Evolutionary conservation across 2,329 filamentous ascomycete species (phyloP).

Genomic region (Lasiodiplodia gonubiensis): DNA sequence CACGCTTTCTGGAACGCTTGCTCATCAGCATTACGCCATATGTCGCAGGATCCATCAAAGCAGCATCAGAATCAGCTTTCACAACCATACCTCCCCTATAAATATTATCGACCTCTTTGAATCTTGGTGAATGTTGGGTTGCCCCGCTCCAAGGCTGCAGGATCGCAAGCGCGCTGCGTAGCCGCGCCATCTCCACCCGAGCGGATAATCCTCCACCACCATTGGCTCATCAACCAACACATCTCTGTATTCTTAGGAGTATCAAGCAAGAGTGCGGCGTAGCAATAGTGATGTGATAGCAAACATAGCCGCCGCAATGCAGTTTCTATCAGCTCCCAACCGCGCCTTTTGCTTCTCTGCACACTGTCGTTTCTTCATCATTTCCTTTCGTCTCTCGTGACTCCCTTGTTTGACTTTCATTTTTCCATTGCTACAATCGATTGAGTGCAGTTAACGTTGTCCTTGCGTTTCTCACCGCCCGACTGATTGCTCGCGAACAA

Average conservation of each 20-base stretch:
- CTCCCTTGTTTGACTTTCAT: not conserved
- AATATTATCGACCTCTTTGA: too few relatives aligned
- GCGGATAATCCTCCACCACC: not conserved
- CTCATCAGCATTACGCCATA: not conserved
- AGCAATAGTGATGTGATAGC: constrained; percentile 10
- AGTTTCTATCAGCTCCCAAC: not conserved
- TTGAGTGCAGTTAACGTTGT: not conserved
- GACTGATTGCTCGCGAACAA: not conserved
- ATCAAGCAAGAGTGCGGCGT: not conserved
- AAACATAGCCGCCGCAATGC: not conserved
- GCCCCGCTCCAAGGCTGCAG: not conserved
- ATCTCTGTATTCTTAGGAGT: not conserved
- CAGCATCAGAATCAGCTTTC: too few relatives aligned
- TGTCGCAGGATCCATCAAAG: not conserved
- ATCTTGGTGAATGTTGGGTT: too few relatives aligned
- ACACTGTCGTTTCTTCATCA: not conserved
- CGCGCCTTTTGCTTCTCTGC: not conserved
- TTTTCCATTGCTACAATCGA: not conserved
- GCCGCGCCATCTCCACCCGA: constrained; percentile 3
- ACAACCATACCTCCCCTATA: too few relatives aligned
- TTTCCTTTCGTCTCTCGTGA: not conserved
- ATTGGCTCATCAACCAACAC: not conserved
- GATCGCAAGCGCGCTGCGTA: constrained; percentile 1
- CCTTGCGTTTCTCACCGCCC: not conserved
- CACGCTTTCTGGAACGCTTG: not conserved